Conservation (phyloP, 1,139 yeast genomes). For the Yamadazyma spencermartinsiae region DNA sequence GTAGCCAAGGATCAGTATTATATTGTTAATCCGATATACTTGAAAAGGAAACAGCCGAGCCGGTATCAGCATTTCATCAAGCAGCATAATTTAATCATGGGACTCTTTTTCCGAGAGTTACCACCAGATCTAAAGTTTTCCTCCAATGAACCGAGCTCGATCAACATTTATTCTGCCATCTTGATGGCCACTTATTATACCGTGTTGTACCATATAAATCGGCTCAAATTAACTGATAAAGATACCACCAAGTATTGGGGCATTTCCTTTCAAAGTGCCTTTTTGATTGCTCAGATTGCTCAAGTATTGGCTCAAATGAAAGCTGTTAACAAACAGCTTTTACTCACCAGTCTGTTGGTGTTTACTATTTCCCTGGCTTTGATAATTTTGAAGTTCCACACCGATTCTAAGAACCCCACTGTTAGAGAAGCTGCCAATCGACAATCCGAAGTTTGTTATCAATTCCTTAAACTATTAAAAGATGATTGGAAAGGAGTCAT, state of each 20-base stretch:
- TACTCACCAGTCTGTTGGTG: slow-evolving; percentile 14
- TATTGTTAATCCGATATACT: slow-evolving; percentile 60
- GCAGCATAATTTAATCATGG: slow-evolving; percentile 75
- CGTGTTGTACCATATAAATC: slow-evolving; percentile 64
- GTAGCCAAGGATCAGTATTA: slow-evolving; percentile 63
- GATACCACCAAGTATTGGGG: slow-evolving; percentile 75
- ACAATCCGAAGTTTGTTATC: slow-evolving; percentile 14
- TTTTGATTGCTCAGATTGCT: slow-evolving; percentile 53
- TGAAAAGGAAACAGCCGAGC: slow-evolving; percentile 12
- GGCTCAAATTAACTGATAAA: slow-evolving; percentile 58
- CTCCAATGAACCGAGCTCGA: slow-evolving; percentile 50
- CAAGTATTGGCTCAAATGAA: slow-evolving; percentile 8
- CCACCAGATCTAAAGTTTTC: slow-evolving; percentile 64
- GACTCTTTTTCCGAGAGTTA: slow-evolving; percentile 67
- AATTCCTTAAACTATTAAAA: slow-evolving; percentile 13
- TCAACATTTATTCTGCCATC: slow-evolving; percentile 55
- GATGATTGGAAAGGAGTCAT: slow-evolving; percentile 18
- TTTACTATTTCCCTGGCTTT: slow-evolving; percentile 15
- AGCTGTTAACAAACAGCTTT: slow-evolving; percentile 1
- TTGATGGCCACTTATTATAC: slow-evolving; percentile 72
- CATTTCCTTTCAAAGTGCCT: slow-evolving; percentile 77
- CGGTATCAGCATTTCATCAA: slow-evolving; percentile 54
- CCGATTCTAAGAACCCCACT: slow-evolving; percentile 14
- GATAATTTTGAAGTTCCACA: slow-evolving; percentile 17
- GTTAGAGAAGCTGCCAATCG: slow-evolving; percentile 15